Evolutionary conservation across 495 filamentous ascomycete genomes (phyloP), one percentile per base, ranked within the genome.

Genomic region (Aspergillus avenaceus): DNA sequence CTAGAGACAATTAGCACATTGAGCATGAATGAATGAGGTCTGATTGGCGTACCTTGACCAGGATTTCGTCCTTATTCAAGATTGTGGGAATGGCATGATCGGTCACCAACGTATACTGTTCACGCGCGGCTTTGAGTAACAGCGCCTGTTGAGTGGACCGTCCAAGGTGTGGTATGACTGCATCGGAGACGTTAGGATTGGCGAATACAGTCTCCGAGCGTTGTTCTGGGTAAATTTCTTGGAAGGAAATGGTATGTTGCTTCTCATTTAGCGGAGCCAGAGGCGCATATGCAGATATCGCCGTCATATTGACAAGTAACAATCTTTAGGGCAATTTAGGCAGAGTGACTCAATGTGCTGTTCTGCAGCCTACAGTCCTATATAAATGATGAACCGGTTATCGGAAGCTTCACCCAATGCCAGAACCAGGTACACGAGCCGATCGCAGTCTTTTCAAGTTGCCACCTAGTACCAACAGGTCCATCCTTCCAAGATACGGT

Each of bases 61-160:
- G 68, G 21, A 84, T 71, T 60, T 85, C 80, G 21, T 71, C 62
- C 23, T 74, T 60, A 41, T 71, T 55, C 16, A 63, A 54, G 37
- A 66, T 61, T 1, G 62, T 58, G 13, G 82, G 80, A 27, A 84
- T 68, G 21, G 65, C 62, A 56, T 84, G 76, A 48, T 78, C 63
- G 19, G 60, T 51, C 16, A 73, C 71, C 38, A 74, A 48, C 22
- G 69, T 62, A 45, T 74, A 74, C 49, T 65, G 66, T 50, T 74
- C 63, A 5, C 60, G 63, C 27, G 60, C 55, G 19, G 56, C 66
- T 27, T 70, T 63, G 1, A 74, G 51, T 14, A 74, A 51, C 12
- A 74, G 50, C 0, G 64, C 71, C 8, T 54, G 58, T 34, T 74
- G 71, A 7, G 49, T 65, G 36, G 55, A 31, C 5, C 14, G 18